These are phyloP conservation scores for Leptosphaerulina australis DNA, from an alignment of 2,329 filamentous ascomycete genomes.

Conservation along the genomic window DNA sequence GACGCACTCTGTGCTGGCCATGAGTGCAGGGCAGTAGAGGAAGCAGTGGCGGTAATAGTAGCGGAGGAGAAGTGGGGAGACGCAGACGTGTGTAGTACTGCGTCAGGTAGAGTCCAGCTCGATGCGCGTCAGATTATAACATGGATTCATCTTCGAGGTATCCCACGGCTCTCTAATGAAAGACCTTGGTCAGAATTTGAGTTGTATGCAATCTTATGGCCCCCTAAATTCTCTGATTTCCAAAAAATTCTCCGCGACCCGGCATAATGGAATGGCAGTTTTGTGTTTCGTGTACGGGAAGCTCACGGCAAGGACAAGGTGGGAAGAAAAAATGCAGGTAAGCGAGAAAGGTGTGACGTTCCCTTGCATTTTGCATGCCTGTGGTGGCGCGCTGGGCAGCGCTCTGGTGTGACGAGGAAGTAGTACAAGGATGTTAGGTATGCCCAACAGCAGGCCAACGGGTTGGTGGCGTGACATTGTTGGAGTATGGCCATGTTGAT, in stretches of 20 bases:
- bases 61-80: not conserved
- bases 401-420: not conserved
- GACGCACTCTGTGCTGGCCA: not conserved
- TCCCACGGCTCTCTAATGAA: too few relatives aligned
- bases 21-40: not conserved
- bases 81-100: slow-evolving; percentile 7
- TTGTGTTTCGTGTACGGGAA: not conserved
- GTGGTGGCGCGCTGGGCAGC: slow-evolving; percentile 6
- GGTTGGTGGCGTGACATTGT: not conserved
- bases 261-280: not conserved
- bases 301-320: not conserved
- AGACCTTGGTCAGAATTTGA: not conserved
- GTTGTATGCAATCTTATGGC: not conserved
- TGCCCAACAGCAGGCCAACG: not conserved
- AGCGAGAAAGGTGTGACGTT: slow-evolving; percentile 8
- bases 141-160: too few relatives aligned
- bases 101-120: slow-evolving; percentile 3
- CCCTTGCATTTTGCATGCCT: slow-evolving; percentile 2
- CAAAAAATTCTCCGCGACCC: not conserved
- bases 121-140: not conserved
- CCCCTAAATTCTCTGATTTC: not conserved
- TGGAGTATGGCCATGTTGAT: too few relatives aligned
- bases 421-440: slow-evolving; percentile 2
- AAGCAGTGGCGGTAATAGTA: not conserved
- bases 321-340: not conserved